Conservation (phyloP, 2,329 filamentous ascomycete species). For the Botrytis elliptica region DNA sequence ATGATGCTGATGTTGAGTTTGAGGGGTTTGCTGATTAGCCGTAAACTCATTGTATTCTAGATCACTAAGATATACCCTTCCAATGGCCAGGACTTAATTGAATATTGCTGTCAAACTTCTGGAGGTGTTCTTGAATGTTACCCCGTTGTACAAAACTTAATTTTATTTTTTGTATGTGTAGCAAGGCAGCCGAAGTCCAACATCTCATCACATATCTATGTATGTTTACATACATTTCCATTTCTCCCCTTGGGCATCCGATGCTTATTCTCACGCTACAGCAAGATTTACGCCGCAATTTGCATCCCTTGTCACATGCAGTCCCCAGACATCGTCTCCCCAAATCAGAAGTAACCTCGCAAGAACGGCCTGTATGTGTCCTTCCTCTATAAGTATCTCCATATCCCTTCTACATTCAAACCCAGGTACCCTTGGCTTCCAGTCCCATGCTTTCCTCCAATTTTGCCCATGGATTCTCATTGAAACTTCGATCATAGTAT, state of each 20-base stretch:
- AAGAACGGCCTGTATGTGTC: not conserved
- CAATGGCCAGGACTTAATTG: not conserved
- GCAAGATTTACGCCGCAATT: not conserved
- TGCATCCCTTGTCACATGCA: not conserved
- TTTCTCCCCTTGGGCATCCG: not conserved
- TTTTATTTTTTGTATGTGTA: not conserved
- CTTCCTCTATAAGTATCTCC: not conserved
- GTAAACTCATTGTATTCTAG: conserved; percentile 17
- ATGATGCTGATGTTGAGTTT: conserved; percentile 41
- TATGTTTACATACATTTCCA: not conserved
- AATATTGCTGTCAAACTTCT: not conserved
- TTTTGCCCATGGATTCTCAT: conserved; percentile 70
- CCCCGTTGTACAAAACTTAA: not conserved
- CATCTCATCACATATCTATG: not conserved
- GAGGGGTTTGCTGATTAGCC: conserved; percentile 38
- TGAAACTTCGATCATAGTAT: conserved; percentile 68
- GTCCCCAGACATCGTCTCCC: not conserved
- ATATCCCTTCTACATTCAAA: conserved; percentile 29
- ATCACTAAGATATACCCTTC: conserved; percentile 36
- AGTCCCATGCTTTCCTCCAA: conserved; percentile 52
- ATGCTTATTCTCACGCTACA: not conserved
- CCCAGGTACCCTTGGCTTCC: conserved; percentile 48
- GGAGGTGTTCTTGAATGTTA: not conserved
- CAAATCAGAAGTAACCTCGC: not conserved
- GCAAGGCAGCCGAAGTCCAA: not conserved